Percentiles rank a stretch among this genome's conserved stretches.
Evolutionary conservation across 768 basidiomycete species (phyloP).

Genomic region (Hericium rajendrae): DNA sequence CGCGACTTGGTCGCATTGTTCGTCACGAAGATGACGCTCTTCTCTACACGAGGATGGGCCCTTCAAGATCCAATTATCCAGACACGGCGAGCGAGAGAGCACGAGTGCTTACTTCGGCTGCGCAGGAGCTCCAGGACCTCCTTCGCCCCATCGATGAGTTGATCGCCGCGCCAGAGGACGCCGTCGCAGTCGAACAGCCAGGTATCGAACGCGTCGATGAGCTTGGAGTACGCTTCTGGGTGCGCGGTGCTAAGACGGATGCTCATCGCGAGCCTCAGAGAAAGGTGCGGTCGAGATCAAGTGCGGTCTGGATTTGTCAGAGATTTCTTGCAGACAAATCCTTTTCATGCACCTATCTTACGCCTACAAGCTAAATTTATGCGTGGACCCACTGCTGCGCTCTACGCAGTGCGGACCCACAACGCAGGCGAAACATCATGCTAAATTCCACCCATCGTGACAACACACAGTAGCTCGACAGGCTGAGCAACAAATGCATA

Average conservation of each 20-base stretch:
- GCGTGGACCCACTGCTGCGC: no score
- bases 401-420: no score
- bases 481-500: conserved; percentile 6
- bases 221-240: conserved; percentile 24
- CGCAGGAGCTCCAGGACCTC: conserved; percentile 70
- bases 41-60: conserved; percentile 7
- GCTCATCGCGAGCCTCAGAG: not conserved
- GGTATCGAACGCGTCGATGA: conserved; percentile 68
- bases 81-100: conserved; percentile 2
- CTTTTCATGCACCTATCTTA: no score
- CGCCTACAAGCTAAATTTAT: no score
- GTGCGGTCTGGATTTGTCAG: no score
- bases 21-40: conserved; percentile 86
- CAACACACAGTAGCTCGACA: not conserved
- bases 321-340: no score
- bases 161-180: conserved; percentile 84
- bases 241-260: conserved; percentile 7
- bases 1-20: conserved; percentile 97
- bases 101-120: conserved; percentile 46
- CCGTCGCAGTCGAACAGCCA: conserved; percentile 98
- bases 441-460: not conserved
- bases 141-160: conserved; percentile 65
- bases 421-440: no score
- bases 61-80: not conserved
- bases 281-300: no score